phyloP scores from a whole-genome alignment of 2,329 filamentous ascomycete species.

The Metarhizium guizhouense region DNA sequence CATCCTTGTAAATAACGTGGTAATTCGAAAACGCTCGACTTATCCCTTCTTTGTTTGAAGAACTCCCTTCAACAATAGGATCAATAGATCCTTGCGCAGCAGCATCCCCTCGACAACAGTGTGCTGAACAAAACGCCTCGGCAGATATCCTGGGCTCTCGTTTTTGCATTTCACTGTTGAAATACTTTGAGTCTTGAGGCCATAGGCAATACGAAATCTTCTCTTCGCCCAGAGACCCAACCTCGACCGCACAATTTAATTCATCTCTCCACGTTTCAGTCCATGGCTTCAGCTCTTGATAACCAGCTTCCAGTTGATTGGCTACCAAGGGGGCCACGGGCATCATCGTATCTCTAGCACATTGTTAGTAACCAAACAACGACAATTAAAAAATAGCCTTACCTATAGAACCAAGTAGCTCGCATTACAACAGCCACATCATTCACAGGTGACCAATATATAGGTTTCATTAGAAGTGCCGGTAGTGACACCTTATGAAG shows the following conservation, averaged over 20 bases:
- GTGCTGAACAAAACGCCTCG: slow-evolving; percentile 50
- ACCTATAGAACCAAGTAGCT: slow-evolving; percentile 93
- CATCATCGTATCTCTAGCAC: slow-evolving; percentile 67
- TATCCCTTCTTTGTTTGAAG: slow-evolving; percentile 31
- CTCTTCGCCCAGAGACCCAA: slow-evolving; percentile 82
- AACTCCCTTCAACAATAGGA: slow-evolving; percentile 17
- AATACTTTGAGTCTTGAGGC: slow-evolving; percentile 44
- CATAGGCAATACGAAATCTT: slow-evolving; percentile 81
- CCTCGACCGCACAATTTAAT: slow-evolving; percentile 78
- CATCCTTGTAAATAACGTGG: slow-evolving; percentile 75
- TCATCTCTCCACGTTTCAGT: slow-evolving; percentile 90
- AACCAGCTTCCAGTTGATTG: slow-evolving; percentile 89
- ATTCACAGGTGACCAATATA: slow-evolving; percentile 94
- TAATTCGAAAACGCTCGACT: slow-evolving; percentile 60
- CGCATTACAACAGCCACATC: slow-evolving; percentile 75
- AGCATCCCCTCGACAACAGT: slow-evolving; percentile 51
- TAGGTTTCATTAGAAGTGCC: slow-evolving; percentile 80
- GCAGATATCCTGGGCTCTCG: slow-evolving; percentile 36
- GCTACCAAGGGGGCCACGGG: slow-evolving; percentile 79
- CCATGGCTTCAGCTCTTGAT: slow-evolving; percentile 77
- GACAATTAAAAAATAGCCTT: slow-evolving; percentile 7
- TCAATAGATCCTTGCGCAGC: slow-evolving; percentile 44
- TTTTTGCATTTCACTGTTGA: slow-evolving; percentile 10
- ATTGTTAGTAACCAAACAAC: slow-evolving; percentile 10
- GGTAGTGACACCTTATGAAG: slow-evolving; percentile 84